These are phyloP conservation scores for Euphorbia pulcherrima DNA, from an alignment of 345 rosid species.

Conservation along the genomic window DNA sequence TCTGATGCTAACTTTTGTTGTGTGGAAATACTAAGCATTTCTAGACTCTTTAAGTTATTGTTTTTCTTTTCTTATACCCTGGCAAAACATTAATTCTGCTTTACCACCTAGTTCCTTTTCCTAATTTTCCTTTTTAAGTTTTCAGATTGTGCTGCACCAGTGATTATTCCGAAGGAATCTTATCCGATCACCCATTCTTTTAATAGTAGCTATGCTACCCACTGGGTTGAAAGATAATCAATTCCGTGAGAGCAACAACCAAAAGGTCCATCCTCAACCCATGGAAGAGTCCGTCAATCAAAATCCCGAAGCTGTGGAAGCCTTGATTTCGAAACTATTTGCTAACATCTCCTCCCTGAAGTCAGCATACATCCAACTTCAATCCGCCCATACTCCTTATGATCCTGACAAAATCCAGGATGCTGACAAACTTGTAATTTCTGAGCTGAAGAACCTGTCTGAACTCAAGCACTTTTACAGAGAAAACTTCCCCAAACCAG, in stretches of 20 bases:
- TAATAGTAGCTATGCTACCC: constrained; percentile 68
- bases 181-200: constrained; percentile 19
- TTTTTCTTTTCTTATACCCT: background rate
- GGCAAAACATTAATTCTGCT: constrained; percentile 1
- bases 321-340: constrained; percentile 64
- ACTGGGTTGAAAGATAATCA: constrained; percentile 71
- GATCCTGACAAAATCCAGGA: constrained; percentile 84
- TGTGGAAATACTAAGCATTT: background rate
- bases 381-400: constrained; percentile 77
- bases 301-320: constrained; percentile 71
- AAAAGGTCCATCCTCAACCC: constrained; percentile 84
- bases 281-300: constrained; percentile 72
- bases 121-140: constrained; percentile 11
- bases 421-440: constrained; percentile 73
- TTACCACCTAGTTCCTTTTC: background rate
- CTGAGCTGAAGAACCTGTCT: constrained; percentile 75
- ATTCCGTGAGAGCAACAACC: constrained; percentile 64
- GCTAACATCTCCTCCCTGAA: constrained; percentile 68
- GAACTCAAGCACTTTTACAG: constrained; percentile 72
- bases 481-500: constrained; percentile 71
- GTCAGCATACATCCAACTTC: constrained; percentile 81
- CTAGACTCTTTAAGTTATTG: background rate
- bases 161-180: constrained; percentile 13
- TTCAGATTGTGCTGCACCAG: constrained; percentile 28
- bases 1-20: background rate